These are phyloP conservation scores for Sordariomycetes sp. DNA, from an alignment of 2,329 filamentous ascomycete species.

Conservation along the genomic window DNA sequence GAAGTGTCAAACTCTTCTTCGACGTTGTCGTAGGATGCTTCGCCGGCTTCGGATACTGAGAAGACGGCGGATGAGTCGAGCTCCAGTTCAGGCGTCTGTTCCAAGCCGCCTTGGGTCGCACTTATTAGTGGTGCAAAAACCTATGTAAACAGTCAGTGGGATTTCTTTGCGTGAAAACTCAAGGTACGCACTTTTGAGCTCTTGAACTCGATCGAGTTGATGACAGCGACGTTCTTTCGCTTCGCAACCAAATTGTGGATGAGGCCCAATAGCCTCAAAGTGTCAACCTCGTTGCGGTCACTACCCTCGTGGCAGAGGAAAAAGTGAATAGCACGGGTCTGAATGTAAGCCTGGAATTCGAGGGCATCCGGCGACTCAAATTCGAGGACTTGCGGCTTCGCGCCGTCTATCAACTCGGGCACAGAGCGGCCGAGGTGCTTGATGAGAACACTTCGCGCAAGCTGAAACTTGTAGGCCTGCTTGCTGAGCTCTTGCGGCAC, in stretches of 20 bases:
- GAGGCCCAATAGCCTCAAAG: constrained; percentile 18
- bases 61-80: not conserved
- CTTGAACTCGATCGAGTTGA: constrained; percentile 53
- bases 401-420: constrained; percentile 6
- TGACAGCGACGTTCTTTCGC: constrained; percentile 53
- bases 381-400: constrained; percentile 20
- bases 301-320: constrained; percentile 58
- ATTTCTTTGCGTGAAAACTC: no score
- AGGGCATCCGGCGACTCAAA: constrained; percentile 37
- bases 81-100: not conserved
- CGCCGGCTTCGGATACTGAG: constrained; percentile 1
- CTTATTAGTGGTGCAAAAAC: constrained; percentile 4
- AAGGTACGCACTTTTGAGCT: constrained; percentile 55
- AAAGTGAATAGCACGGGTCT: constrained; percentile 49
- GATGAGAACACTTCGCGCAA: constrained; percentile 55
- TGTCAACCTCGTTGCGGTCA: constrained; percentile 8
- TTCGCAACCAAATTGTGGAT: constrained; percentile 44
- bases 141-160: no score
- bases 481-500: constrained; percentile 28
- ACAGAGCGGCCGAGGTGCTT: constrained; percentile 41
- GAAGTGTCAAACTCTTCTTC: not conserved
- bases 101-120: not conserved
- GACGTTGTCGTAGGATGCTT: not conserved
- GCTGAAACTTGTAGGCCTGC: constrained; percentile 39
- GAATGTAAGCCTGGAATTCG: constrained; percentile 47